These are phyloP conservation scores for Trichoderma sp. DNA, from an alignment of 2,329 filamentous ascomycete species.

Conservation along the genomic window DNA sequence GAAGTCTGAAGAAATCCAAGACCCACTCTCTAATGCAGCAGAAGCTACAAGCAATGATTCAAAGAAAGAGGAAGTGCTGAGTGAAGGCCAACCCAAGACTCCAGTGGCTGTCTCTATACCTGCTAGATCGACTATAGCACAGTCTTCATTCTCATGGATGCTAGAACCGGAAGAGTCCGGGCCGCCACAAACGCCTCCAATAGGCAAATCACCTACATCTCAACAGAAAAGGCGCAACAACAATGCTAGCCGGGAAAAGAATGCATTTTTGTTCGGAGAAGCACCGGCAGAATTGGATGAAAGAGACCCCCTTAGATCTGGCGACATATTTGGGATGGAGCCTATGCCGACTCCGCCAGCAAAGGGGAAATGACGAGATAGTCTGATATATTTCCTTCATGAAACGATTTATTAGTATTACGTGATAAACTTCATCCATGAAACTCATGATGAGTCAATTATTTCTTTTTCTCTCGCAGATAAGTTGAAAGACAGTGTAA, in stretches of 20 bases:
- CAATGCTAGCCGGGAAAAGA: conserved; percentile 51
- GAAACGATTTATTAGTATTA: not conserved
- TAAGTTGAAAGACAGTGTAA: not conserved
- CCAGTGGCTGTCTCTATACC: conserved; percentile 45
- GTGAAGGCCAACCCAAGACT: not conserved
- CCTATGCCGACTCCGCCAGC: conserved; percentile 38
- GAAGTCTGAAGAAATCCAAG: not conserved
- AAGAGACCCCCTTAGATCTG: conserved; percentile 37
- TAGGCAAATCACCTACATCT: conserved; percentile 32
- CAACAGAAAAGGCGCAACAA: conserved; percentile 42
- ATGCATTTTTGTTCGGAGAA: conserved; percentile 60
- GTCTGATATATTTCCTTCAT: not conserved
- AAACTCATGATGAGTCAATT: not conserved
- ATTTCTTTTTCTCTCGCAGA: not conserved
- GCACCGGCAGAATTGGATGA: conserved; percentile 38
- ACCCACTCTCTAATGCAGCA: not conserved
- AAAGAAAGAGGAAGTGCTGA: not conserved
- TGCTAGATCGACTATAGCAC: conserved; percentile 64
- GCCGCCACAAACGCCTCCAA: conserved; percentile 25
- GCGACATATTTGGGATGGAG: conserved; percentile 56
- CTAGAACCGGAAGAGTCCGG: conserved; percentile 53
- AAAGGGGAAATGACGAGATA: conserved; percentile 24
- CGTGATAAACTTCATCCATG: not conserved
- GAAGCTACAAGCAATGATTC: not conserved
- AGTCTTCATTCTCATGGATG: conserved; percentile 80